A percentile compares a stretch with the other conserved stretches of the same genome.
These are phyloP conservation scores for Lichtheimia ornata DNA, from an alignment of 371 early-diverging fungal species.

Conservation along the genomic window DNA sequence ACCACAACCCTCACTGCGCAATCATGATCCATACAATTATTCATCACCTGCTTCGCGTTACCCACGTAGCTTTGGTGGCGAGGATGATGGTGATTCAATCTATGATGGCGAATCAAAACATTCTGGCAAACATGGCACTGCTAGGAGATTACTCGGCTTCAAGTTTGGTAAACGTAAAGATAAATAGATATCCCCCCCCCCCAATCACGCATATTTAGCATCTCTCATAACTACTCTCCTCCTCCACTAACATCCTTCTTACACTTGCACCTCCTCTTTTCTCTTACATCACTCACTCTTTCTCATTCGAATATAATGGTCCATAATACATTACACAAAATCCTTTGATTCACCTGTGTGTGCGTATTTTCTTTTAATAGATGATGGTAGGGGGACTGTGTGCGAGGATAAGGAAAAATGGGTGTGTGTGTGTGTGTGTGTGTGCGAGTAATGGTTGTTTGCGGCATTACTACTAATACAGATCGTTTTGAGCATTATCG, in stretches of 20 bases:
- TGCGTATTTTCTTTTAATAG: background rate
- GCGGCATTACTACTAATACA: constrained; percentile 47
- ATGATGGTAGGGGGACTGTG: too few species aligned
- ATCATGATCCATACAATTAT: constrained; percentile 1
- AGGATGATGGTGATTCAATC: constrained; percentile 7
- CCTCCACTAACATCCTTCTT: too few species aligned
- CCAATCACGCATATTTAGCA: too few species aligned
- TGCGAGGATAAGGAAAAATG: too few species aligned
- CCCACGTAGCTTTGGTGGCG: constrained; percentile 8
- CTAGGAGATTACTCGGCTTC: constrained; percentile 6
- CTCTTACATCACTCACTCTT: too few species aligned
- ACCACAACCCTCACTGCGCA: constrained; percentile 7
- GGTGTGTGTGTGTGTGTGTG: too few species aligned
- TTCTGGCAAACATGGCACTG: constrained; percentile 5
- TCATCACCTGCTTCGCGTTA: constrained; percentile 11
- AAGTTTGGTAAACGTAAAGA: constrained; percentile 8
- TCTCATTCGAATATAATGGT: too few species aligned
- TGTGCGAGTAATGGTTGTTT: too few species aligned
- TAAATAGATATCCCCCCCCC: too few species aligned
- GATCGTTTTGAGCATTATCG: constrained; percentile 78
- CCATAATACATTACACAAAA: too few species aligned
- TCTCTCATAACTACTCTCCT: too few species aligned
- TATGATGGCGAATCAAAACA: constrained; percentile 5
- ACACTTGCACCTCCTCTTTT: too few species aligned
- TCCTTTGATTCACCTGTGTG: background rate